Conservation (phyloP, 2,329 filamentous ascomycete species). For the Aspergillus caelatus region DNA sequence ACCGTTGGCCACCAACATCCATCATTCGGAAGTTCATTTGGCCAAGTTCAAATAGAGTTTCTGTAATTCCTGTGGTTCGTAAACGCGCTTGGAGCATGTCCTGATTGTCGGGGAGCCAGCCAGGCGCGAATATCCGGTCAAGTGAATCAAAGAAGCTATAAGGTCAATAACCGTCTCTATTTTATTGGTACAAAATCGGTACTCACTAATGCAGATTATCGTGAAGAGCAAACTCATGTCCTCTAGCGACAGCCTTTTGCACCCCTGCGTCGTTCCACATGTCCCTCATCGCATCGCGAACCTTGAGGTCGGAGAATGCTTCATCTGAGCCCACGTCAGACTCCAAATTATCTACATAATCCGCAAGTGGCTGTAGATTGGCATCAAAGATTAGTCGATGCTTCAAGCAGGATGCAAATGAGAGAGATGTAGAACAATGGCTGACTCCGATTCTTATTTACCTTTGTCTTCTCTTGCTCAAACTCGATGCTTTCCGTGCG, state of each 20-base stretch:
- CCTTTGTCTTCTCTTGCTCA: constrained; percentile 76
- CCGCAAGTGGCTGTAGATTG: constrained; percentile 68
- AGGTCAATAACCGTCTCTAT: constrained; percentile 13
- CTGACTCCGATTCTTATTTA: constrained; percentile 45
- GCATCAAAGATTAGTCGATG: constrained; percentile 13
- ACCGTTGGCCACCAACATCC: constrained; percentile 88
- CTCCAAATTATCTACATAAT: constrained; percentile 74
- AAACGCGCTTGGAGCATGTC: constrained; percentile 89
- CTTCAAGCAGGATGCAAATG: neutral
- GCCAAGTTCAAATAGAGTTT: constrained; percentile 89
- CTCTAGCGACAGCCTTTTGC: constrained; percentile 83
- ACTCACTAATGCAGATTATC: constrained; percentile 93
- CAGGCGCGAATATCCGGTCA: constrained; percentile 72
- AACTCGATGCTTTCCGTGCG: constrained; percentile 79
- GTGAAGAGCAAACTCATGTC: constrained; percentile 94
- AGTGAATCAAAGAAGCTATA: constrained; percentile 79
- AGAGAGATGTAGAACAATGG: neutral
- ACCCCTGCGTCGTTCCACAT: constrained; percentile 86
- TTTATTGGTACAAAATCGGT: constrained; percentile 6
- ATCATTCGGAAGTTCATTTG: constrained; percentile 97
- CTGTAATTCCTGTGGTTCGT: constrained; percentile 92
- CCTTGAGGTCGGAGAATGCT: constrained; percentile 65
- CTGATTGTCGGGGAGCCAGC: constrained; percentile 89
- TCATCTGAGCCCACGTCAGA: constrained; percentile 80
- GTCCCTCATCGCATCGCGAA: constrained; percentile 74